Conservation (phyloP, 108 stramenopile species). For the Skeletonema tropicum region DNA sequence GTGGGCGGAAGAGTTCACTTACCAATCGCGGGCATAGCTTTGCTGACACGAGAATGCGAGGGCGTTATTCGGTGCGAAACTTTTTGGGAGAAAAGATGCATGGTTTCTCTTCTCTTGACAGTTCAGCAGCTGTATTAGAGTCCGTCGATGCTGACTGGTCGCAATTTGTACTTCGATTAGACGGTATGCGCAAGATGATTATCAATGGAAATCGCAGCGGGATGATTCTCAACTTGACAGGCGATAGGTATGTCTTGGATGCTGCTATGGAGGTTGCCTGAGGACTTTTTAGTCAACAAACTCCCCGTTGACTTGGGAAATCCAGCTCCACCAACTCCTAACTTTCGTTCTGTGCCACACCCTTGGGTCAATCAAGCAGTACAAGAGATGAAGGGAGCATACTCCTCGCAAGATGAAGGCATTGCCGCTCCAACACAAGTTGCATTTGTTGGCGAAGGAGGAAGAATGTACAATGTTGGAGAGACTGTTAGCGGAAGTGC, state of each 20-base stretch:
- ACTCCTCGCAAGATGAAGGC: slow-evolving; percentile 61
- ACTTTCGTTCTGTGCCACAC: slow-evolving; percentile 61
- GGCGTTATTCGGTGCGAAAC: slow-evolving; percentile 46
- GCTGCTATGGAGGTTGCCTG: slow-evolving; percentile 43
- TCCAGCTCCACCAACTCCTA: slow-evolving; percentile 48
- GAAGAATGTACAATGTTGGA: slow-evolving; percentile 67
- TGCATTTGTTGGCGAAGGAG: slow-evolving; percentile 87
- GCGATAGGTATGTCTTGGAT: slow-evolving; percentile 64
- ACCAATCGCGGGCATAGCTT: slow-evolving; percentile 39
- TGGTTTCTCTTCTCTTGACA: slow-evolving; percentile 72
- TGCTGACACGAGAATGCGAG: slow-evolving; percentile 51
- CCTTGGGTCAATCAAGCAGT: slow-evolving; percentile 69
- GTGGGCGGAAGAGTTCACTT: slow-evolving; percentile 41
- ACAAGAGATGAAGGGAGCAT: slow-evolving; percentile 43
- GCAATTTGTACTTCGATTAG: slow-evolving; percentile 52
- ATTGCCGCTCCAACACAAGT: slow-evolving; percentile 88
- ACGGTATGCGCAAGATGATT: slow-evolving; percentile 45
- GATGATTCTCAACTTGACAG: slow-evolving; percentile 87
- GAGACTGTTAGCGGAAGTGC: slow-evolving; percentile 72
- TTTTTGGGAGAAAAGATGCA: slow-evolving; percentile 81
- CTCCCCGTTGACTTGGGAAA: slow-evolving; percentile 45
- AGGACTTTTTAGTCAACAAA: slow-evolving; percentile 56
- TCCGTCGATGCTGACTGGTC: slow-evolving; percentile 80
- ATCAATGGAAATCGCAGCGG: slow-evolving; percentile 61
- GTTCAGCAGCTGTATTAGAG: slow-evolving; percentile 56